Evolutionary conservation across 1,284 basidiomycete genomes (phyloP), one percentile per base, ranked within the genome.

Genomic region (Sanghuangporus weigelae): DNA sequence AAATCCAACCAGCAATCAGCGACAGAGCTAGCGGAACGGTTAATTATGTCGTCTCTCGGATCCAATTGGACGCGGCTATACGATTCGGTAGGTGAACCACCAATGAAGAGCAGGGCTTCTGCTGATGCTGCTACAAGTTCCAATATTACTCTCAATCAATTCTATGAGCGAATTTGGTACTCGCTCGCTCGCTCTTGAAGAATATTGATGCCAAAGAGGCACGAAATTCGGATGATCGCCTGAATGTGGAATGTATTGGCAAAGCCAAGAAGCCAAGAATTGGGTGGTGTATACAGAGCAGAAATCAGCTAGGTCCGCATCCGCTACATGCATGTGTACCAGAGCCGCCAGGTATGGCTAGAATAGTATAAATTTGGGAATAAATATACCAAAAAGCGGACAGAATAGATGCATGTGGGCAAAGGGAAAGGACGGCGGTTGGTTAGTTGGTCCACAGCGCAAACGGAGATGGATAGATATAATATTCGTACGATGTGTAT

Each of bases 31-130:
- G 84, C 97, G 49, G 93, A 97, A 67, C 81, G 88, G 50, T 79
- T 98, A 55, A 91, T 98, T 66, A 88, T 96, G 66, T 89, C 83
- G 60, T 95, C 93, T 1, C 77, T 95, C 44, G 93, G 92, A n/a
- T 95, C 92, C 42, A 89, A 92, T 68, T 97, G 94, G 88, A 96
- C 94, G 46, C 82, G 93, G 66, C 74, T 97, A 56, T 97, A 97
- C 72, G 94, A 97, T 74, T 95, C 93, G 66, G 91, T 93, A 72
- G 69, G 88, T 73, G 10, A 59, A 59, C 16, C 6, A 11, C 42
- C 19, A 7, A 38, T 38, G 5, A 16, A 14, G 53, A 14, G 35
- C 8, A 54, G 31, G 16, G 12, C 14, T 54, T 31, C 23, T n/a
- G 31, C 26, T 54, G 26, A 54, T 38, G 26, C 51, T 14, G 71